These are phyloP conservation scores for Lentinula sp. DNA, from an alignment of 768 basidiomycete genomes.

Conservation along the genomic window DNA sequence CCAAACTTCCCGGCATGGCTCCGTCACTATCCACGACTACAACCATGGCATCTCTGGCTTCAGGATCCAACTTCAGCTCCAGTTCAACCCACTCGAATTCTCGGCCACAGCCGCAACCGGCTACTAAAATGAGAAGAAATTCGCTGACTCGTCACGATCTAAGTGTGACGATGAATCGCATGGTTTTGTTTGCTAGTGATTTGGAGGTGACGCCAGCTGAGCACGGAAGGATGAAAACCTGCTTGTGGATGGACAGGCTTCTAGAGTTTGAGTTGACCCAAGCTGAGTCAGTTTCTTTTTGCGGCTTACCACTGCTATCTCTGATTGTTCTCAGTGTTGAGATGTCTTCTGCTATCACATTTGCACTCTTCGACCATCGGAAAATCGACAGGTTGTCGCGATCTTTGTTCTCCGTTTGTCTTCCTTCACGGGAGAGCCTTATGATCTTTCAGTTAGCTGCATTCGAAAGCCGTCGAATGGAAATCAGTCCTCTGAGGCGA, in stretches of 20 bases:
- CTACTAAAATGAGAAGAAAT: slow-evolving; percentile 29
- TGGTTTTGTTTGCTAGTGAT: slow-evolving; percentile 47
- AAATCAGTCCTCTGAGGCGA: slow-evolving; percentile 29
- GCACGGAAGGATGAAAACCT: slow-evolving; percentile 61
- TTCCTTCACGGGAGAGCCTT: slow-evolving; percentile 39
- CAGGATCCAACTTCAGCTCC: slow-evolving; percentile 10
- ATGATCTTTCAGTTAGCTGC: slow-evolving; percentile 44
- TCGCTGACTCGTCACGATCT: slow-evolving; percentile 50
- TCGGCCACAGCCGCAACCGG: slow-evolving; percentile 12
- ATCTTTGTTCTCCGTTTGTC: slow-evolving; percentile 49
- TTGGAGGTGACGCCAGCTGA: slow-evolving; percentile 39
- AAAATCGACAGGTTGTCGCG: slow-evolving; percentile 48
- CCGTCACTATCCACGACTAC: slow-evolving; percentile 46
- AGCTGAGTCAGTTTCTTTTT: slow-evolving; percentile 38
- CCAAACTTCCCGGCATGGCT: slow-evolving; percentile 46
- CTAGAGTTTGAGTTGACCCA: slow-evolving; percentile 39
- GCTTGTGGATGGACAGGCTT: slow-evolving; percentile 69
- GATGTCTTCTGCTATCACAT: slow-evolving; percentile 43
- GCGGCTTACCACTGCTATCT: slow-evolving; percentile 4
- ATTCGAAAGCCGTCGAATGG: slow-evolving; percentile 33
- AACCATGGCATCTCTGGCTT: slow-evolving; percentile 33
- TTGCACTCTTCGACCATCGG: slow-evolving; percentile 59
- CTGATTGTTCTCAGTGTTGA: slow-evolving; percentile 23
- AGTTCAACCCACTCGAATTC: neutral
- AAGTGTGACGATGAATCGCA: slow-evolving; percentile 58